Evolutionary conservation across 768 basidiomycete species (phyloP).

Genomic region (Termitomyces sp.): DNA sequence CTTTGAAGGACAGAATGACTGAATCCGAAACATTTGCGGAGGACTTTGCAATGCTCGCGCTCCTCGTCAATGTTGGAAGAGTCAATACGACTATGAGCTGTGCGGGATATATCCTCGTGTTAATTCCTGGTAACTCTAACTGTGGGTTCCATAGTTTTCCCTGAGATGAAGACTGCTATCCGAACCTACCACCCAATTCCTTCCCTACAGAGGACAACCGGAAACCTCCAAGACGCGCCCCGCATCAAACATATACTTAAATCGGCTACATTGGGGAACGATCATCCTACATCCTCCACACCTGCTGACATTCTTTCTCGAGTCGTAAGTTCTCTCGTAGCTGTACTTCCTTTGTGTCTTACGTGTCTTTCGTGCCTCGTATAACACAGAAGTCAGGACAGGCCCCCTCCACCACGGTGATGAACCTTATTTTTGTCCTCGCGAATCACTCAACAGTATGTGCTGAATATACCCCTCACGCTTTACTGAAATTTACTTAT

Average conservation of each 20-base stretch:
- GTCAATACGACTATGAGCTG: slow-evolving; percentile 85
- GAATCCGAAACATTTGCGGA: slow-evolving; percentile 54
- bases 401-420: slow-evolving; percentile 65
- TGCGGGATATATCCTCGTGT: slow-evolving; percentile 30
- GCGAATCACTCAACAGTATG: slow-evolving; percentile 54
- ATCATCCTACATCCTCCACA: slow-evolving; percentile 45
- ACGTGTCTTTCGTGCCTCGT: background rate
- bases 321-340: slow-evolving; percentile 36
- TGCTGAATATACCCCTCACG: slow-evolving; percentile 15
- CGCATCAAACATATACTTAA: slow-evolving; percentile 76
- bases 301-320: slow-evolving; percentile 55
- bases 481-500: slow-evolving; percentile 27
- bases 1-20: slow-evolving; percentile 68
- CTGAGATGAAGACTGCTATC: slow-evolving; percentile 75
- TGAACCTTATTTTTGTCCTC: slow-evolving; percentile 68
- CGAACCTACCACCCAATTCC: slow-evolving; percentile 80
- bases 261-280: slow-evolving; percentile 45
- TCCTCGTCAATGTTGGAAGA: slow-evolving; percentile 75
- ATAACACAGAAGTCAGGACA: slow-evolving; percentile 36
- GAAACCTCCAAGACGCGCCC: slow-evolving; percentile 75
- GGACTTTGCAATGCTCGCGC: slow-evolving; percentile 71
- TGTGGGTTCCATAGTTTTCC: slow-evolving; percentile 49
- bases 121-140: slow-evolving; percentile 5
- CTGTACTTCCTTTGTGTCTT: background rate
- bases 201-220: slow-evolving; percentile 61